These are phyloP conservation scores for Lachnellula hyalina DNA, from an alignment of 2,329 filamentous ascomycete species.

Conservation along the genomic window DNA sequence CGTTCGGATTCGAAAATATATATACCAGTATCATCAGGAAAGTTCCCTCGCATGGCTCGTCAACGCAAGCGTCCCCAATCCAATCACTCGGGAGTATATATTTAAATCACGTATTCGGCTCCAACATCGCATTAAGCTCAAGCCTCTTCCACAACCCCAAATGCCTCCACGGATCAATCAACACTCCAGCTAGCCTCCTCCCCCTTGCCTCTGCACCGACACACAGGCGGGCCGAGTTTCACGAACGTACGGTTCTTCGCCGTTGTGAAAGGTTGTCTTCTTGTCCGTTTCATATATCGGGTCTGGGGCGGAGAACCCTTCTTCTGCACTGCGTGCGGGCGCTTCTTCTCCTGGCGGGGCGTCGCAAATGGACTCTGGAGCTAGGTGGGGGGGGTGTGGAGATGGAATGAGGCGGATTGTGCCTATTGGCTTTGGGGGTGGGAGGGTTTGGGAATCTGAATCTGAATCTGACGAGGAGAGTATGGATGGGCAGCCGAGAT, in stretches of 20 bases:
- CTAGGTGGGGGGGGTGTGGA: slow-evolving; percentile 29
- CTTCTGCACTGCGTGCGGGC: background rate
- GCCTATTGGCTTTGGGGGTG: background rate
- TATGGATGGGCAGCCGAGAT: background rate
- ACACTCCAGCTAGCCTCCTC: slow-evolving; percentile 51
- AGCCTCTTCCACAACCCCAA: slow-evolving; percentile 71
- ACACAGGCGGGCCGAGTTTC: slow-evolving; percentile 69
- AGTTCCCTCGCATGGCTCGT: too few relatives aligned
- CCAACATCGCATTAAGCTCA: slow-evolving; percentile 12
- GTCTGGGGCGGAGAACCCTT: background rate
- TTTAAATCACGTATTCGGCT: too few relatives aligned
- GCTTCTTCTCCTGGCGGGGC: slow-evolving; percentile 29
- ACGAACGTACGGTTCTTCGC: slow-evolving; percentile 73
- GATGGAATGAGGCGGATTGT: slow-evolving; percentile 54
- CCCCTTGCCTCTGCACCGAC: slow-evolving; percentile 61
- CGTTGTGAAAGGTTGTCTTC: slow-evolving; percentile 50
- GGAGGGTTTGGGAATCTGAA: background rate
- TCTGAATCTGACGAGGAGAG: background rate
- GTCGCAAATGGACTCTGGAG: background rate
- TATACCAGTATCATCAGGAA: too few relatives aligned
- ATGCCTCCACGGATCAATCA: slow-evolving; percentile 76
- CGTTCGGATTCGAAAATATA: too few relatives aligned
- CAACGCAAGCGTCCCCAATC: too few relatives aligned
- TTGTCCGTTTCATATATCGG: slow-evolving; percentile 20
- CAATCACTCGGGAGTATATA: too few relatives aligned